Base-by-base conservation (phyloP, 2,329 filamentous ascomycete genomes). In the Hypoxylon sp. region DNA sequence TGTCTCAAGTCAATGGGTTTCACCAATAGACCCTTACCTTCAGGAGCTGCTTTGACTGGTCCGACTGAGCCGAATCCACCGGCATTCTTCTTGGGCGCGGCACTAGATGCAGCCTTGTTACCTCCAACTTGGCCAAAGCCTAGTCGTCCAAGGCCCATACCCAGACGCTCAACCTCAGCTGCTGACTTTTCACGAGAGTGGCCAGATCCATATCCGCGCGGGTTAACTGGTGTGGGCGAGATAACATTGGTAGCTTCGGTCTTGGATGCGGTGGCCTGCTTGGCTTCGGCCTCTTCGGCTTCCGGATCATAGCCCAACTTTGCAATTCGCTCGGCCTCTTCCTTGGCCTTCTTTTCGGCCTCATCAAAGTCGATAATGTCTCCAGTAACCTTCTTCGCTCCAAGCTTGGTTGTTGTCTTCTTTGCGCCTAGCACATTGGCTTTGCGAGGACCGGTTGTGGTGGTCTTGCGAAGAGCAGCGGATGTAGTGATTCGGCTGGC, bases 271-370 rank as follows among this genome's bases (percentile, higher is more conserved):
- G 74, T 70, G 7, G 70, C 33, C 72, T 86, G 83, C 65, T 88
- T 85, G 40, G 79, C 78, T 50, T 79, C 80, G 22, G 82, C 80
- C 73, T 88, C 88, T 81, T 97, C 95, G 20, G 94, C 95, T 71
- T 98, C 92, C 0, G 95, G 94, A 76, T 99, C 94, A 77, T 99
- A 99, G 42, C 96, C 96, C 22, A 99, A 85, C 82, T 97, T 97
- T 79, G 92, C 94, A 78, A 98, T 96, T 73, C 96, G 91, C 81
- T 98, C 96, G 2, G 95, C 96, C 81, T 99, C 96, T 81, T 98
- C 96, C 81, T 95, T 97, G 48, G 96, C 96, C 83, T 97, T 97
- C 81, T 93, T 94, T 85, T 99, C 96, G 2, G 95, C 96, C 80
- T 95, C 96, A 72, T 99, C 96, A 77, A 99, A 99, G 83, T 99